Percentiles rank a stretch among this genome's conserved stretches.
Conservation (phyloP, 441 rosid species). For the Populus hybrid region DNA sequence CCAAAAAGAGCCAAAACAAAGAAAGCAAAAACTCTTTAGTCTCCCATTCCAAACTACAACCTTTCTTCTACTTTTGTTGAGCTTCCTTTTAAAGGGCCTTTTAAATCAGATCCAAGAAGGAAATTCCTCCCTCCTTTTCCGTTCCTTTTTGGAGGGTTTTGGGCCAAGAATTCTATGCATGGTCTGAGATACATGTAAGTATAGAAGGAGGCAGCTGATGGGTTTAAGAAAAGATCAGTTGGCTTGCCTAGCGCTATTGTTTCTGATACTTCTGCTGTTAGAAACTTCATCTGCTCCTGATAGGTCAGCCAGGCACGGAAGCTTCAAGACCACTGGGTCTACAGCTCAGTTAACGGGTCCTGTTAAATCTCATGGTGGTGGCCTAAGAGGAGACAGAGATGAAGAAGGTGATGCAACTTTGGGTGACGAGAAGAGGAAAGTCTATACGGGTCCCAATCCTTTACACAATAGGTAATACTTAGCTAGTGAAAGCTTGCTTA, state of each 20-base stretch:
- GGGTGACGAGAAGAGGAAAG: slow-evolving; percentile 67
- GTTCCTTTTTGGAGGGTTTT: not conserved
- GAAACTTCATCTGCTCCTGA: slow-evolving; percentile 20
- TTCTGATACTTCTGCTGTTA: slow-evolving; percentile 36
- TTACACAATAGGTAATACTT: slow-evolving; percentile 53
- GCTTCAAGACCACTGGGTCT: slow-evolving; percentile 31
- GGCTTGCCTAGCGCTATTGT: slow-evolving; percentile 28
- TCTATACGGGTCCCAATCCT: slow-evolving; percentile 85
- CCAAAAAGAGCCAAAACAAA: not conserved
- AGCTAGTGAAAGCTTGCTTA: not conserved
- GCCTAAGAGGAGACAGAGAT: slow-evolving; percentile 21
- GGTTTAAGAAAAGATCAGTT: slow-evolving; percentile 36
- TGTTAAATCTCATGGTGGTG: slow-evolving; percentile 25
- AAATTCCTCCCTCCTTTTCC: not conserved
- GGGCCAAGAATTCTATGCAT: slow-evolving; percentile 18
- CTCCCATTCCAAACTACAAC: not conserved
- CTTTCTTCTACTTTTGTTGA: slow-evolving; percentile 12
- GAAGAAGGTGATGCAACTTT: slow-evolving; percentile 34
- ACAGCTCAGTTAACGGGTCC: slow-evolving; percentile 15
- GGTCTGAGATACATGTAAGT: slow-evolving; percentile 5
- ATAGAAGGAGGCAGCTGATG: slow-evolving; percentile 25
- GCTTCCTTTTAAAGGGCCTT: not conserved
- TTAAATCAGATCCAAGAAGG: slow-evolving; percentile 8
- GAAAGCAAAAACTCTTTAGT: not conserved
- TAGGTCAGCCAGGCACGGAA: slow-evolving; percentile 33